Evolutionary conservation across 1,139 yeast genomes (phyloP), one percentile per base, ranked within the genome.

Genomic region (Keqinozyma sinolaborantium): DNA sequence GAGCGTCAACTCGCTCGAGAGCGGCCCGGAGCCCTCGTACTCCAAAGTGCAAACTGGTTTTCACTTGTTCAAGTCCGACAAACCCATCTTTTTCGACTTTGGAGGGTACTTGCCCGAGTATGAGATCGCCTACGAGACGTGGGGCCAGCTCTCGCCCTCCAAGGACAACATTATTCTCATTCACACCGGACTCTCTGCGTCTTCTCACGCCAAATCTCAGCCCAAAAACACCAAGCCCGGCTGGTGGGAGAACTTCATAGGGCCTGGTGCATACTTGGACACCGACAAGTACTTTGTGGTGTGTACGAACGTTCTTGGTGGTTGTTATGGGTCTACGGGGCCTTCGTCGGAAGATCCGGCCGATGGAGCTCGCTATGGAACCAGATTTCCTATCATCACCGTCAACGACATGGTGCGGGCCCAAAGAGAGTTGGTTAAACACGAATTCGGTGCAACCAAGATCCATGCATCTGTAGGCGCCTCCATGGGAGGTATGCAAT

Each of bases 401-500:
- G 75, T 90, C 15, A 83, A 83, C 47, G 97, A 88, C 52, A 88
- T 88, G 95, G 85, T 85, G 1, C 65, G 96, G 30, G 95, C 95
- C 0, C 97, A 88, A 60, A 71, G 86, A 41, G 69, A 83, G 33
- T 61, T 88, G 26, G 64, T 88, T 13, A 60, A 58, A 19, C 73
- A 79, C 28, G 77, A 73, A 24, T 76, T 87, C 40, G 79, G 79
- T 0, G 83, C 83, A 16, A 35, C 50, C 2, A 80, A 76, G 51
- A 60, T 88, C 16, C 77, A 78, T 53, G 95, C 95, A 1, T 76
- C 88, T 1, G 78, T 90, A 3, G 97, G 97, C 5, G 83, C 95
- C 1, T 86, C 95, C 0, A 86, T 88, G 95, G 97, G 97, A 18
- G 97, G 97, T 13, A 87, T 88, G 96, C 97, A 88, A 60, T 81